Evolutionary conservation across 495 filamentous ascomycete species (phyloP).

Genomic region (Aspergillus carlsbadensis): DNA sequence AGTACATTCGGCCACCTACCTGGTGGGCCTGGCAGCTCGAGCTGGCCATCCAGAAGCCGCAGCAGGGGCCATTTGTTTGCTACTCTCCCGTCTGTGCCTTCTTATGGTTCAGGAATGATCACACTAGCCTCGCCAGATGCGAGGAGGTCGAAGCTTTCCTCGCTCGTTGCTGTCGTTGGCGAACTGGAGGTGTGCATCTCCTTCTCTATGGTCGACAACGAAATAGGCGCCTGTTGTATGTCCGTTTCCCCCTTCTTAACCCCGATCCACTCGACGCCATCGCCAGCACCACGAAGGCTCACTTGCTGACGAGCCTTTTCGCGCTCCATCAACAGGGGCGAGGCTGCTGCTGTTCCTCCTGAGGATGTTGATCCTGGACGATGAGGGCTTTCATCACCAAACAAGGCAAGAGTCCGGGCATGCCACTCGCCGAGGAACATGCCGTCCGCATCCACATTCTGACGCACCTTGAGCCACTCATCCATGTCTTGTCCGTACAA

Average conservation of each 20-base stretch:
- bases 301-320: conserved; percentile 33
- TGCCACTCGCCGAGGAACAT: conserved; percentile 95
- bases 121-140: conserved; percentile 48
- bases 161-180: conserved; percentile 49
- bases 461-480: conserved; percentile 65
- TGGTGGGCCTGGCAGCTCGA: not conserved
- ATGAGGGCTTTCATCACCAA: conserved; percentile 11
- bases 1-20: not conserved
- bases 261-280: conserved; percentile 58
- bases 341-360: not conserved
- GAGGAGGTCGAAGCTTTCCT: conserved; percentile 63
- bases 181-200: conserved; percentile 27
- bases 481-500: conserved; percentile 57
- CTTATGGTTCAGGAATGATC: conserved; percentile 30
- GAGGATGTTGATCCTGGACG: conserved; percentile 9
- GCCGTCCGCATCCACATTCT: conserved; percentile 80
- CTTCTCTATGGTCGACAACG: conserved; percentile 19
- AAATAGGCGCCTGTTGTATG: conserved; percentile 17
- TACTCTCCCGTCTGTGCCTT: conserved; percentile 6
- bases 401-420: conserved; percentile 61
- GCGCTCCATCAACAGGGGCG: conserved; percentile 47
- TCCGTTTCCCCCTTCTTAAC: conserved; percentile 33
- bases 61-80: conserved; percentile 19
- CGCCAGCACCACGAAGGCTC: conserved; percentile 36
- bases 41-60: conserved; percentile 14